Conservation (phyloP, 768 basidiomycete genomes). For the Kwoniella shandongensis region DNA sequence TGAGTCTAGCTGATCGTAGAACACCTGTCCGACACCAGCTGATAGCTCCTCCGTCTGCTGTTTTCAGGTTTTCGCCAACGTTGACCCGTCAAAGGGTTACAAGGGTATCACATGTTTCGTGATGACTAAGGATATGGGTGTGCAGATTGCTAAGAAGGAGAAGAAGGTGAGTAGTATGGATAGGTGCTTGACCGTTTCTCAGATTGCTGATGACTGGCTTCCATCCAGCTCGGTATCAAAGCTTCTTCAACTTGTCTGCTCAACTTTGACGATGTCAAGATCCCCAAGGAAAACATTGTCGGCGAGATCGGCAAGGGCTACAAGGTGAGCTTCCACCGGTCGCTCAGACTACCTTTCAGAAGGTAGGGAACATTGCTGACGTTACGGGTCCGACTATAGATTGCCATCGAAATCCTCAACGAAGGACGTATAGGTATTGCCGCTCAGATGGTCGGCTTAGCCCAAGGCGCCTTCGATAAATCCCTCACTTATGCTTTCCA, state of each 20-base stretch:
- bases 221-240: conserved; percentile 72
- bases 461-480: conserved; percentile 94
- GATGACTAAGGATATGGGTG: conserved; percentile 92
- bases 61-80: conserved; percentile 95
- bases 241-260: conserved; percentile 94
- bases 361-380: not conserved
- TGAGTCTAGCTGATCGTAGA: too few species aligned
- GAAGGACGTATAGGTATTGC: conserved; percentile 98
- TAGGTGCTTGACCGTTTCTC: not conserved
- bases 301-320: conserved; percentile 81
- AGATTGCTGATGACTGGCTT: not conserved
- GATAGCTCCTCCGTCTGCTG: too few species aligned
- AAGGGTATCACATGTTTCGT: conserved; percentile 99
- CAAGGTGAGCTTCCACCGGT: conserved; percentile 59
- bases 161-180: conserved; percentile 63
- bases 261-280: conserved; percentile 86
- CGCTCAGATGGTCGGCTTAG: conserved; percentile 96
- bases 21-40: not conserved
- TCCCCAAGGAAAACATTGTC: conserved; percentile 82
- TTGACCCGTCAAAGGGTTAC: conserved; percentile 91
- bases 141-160: conserved; percentile 97
- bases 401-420: conserved; percentile 94
- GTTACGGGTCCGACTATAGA: conserved; percentile 54
- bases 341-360: not conserved
- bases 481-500: conserved; percentile 93